phyloP scores from a whole-genome alignment of 257 asterid genomes.

The Capsicum chinense region DNA sequence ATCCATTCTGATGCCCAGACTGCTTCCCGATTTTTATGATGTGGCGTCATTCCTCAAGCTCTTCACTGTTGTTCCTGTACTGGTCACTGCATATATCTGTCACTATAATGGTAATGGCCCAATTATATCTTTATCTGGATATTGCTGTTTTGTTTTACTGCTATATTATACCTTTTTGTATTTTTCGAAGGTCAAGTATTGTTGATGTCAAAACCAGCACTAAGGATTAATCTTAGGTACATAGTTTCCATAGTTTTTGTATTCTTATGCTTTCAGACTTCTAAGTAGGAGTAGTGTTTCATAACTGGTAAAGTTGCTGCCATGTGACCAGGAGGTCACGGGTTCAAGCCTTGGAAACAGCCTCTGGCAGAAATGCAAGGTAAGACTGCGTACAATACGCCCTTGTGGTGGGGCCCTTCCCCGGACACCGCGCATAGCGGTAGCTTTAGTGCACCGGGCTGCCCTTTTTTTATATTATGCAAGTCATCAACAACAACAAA shows the following conservation, averaged over 20 bases:
- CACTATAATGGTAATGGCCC: conserved; percentile 73
- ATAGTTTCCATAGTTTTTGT: neutral
- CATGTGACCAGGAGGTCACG: no score
- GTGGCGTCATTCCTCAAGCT: conserved; percentile 61
- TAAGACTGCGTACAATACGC: no score
- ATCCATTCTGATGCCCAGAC: conserved; percentile 65
- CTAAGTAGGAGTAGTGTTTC: neutral
- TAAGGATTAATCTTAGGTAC: neutral
- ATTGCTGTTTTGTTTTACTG: neutral
- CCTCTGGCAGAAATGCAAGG: no score
- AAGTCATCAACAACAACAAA: no score
- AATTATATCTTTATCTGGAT: neutral
- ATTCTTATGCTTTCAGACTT: conserved; percentile 19
- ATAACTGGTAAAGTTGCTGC: no score
- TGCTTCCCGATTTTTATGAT: conserved; percentile 61
- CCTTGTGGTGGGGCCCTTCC: no score
- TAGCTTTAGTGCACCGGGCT: no score
- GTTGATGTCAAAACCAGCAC: neutral
- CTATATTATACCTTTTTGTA: neutral
- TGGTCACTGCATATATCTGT: conserved; percentile 85
- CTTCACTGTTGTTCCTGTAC: conserved; percentile 82
- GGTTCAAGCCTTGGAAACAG: no score
- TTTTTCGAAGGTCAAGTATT: neutral
- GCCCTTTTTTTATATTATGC: no score
- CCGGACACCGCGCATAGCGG: no score